Conservation (phyloP, 2,329 filamentous ascomycete species). For the Scopulariopsis brevicaulis region DNA sequence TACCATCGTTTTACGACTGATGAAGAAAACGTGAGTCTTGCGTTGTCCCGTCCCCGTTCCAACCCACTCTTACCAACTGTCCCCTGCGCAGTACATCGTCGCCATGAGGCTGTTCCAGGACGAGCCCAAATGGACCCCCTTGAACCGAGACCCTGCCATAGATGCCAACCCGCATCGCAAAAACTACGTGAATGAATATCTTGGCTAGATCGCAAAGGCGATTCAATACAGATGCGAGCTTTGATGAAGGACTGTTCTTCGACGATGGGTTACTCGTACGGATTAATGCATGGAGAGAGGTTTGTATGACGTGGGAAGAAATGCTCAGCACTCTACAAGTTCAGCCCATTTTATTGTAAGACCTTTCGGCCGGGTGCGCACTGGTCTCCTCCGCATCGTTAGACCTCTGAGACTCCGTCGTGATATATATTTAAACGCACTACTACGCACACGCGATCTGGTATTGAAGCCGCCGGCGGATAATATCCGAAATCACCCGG, state of each 20-base stretch:
- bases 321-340: too few species aligned
- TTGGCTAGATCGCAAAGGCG: constrained; percentile 9
- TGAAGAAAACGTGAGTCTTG: constrained; percentile 64
- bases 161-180: constrained; percentile 70
- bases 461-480: too few species aligned
- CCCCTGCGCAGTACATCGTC: constrained; percentile 63
- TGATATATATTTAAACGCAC: too few species aligned
- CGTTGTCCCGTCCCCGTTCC: neutral
- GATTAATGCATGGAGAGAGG: too few species aligned
- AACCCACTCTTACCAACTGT: constrained; percentile 4
- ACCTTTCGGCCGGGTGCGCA: too few species aligned
- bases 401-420: too few species aligned
- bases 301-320: too few species aligned
- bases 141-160: constrained; percentile 70
- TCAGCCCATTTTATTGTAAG: too few species aligned
- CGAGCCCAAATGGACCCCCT: constrained; percentile 93
- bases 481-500: neutral
- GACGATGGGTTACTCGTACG: too few species aligned
- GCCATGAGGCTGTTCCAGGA: constrained; percentile 97
- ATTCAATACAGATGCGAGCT: neutral
- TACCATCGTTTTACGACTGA: constrained; percentile 98
- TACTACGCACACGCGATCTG: too few species aligned
- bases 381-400: too few species aligned
- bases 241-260: neutral
- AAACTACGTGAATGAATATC: constrained; percentile 54